A percentile compares a stretch with the other conserved stretches of the same genome.
These are phyloP conservation scores for Blepharisma stoltei DNA, from an alignment of 73 alveolate genomes.

Conservation along the genomic window DNA sequence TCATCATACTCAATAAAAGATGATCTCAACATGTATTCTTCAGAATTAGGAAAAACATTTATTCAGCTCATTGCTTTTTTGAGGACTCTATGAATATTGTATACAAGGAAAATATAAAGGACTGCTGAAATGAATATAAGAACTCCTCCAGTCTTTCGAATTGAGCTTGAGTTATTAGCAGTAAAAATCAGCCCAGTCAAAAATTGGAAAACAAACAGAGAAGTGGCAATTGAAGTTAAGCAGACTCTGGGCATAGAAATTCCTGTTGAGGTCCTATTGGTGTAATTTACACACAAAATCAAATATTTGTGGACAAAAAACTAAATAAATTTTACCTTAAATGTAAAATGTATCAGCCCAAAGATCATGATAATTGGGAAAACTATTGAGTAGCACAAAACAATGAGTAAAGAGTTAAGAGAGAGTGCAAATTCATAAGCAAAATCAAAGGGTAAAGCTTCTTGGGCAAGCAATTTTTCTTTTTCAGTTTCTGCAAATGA, in stretches of 20 bases:
- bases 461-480: background rate
- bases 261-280: background rate
- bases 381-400: background rate
- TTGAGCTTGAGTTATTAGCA: background rate
- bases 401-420: background rate
- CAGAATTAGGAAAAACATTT: background rate
- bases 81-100: background rate
- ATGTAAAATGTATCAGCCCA: background rate
- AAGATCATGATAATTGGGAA: background rate
- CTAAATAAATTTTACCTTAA: constrained; percentile 14
- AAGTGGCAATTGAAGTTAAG: background rate
- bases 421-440: background rate
- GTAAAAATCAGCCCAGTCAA: background rate
- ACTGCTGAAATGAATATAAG: background rate
- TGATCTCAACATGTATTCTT: background rate
- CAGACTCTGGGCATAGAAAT: background rate
- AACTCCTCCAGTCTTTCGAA: background rate
- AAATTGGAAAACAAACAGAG: constrained; percentile 3
- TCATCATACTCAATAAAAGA: too few relatives aligned
- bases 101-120: background rate
- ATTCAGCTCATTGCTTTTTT: background rate
- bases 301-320: background rate
- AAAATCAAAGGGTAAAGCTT: constrained; percentile 15
- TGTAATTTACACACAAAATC: background rate
- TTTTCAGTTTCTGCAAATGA: background rate